Evolutionary conservation across 805 yeast species (phyloP).

Genomic region (Starmerella kuoi): DNA sequence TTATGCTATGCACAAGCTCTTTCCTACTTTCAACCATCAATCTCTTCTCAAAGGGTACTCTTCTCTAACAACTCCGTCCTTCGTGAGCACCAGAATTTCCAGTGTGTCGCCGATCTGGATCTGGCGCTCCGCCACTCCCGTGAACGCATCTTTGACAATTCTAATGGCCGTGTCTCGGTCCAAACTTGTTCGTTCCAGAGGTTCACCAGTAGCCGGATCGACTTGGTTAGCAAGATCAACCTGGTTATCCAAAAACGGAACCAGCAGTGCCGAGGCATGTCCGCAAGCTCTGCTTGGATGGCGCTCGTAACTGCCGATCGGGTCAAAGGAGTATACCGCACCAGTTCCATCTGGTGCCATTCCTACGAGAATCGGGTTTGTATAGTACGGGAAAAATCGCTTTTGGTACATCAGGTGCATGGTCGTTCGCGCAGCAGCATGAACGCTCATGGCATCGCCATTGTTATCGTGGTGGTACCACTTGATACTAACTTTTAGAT

Average conservation of each 20-base stretch:
- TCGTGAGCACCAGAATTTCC: conserved; percentile 80
- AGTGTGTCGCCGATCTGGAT: conserved; percentile 96
- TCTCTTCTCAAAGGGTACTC: conserved; percentile 81
- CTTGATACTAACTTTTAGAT: conserved; percentile 40
- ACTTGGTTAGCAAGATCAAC: conserved; percentile 90
- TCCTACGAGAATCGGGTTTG: conserved; percentile 89
- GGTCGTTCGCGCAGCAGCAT: conserved; percentile 76
- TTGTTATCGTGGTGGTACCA: conserved; percentile 92
- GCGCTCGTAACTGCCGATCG: conserved; percentile 94
- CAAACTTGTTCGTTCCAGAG: conserved; percentile 50
- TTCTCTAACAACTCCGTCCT: conserved; percentile 80
- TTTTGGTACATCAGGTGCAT: conserved; percentile 86
- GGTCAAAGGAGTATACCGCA: conserved; percentile 90
- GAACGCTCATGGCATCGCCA: conserved; percentile 48
- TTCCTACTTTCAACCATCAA: too few species aligned
- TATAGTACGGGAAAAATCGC: conserved; percentile 93
- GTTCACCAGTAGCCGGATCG: conserved; percentile 60
- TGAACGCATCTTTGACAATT: conserved; percentile 84
- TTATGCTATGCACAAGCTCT: too few species aligned
- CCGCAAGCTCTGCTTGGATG: conserved; percentile 98
- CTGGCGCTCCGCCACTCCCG: conserved; percentile 96
- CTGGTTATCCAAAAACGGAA: conserved; percentile 97
- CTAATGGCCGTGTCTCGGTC: conserved; percentile 73
- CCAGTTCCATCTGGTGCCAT: conserved; percentile 86
- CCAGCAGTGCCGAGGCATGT: conserved; percentile 87